Evolutionary conservation across 2,329 filamentous ascomycete species (phyloP), one percentile per base, ranked within the genome.

Genomic region (Aspergillus pseudoterreus): DNA sequence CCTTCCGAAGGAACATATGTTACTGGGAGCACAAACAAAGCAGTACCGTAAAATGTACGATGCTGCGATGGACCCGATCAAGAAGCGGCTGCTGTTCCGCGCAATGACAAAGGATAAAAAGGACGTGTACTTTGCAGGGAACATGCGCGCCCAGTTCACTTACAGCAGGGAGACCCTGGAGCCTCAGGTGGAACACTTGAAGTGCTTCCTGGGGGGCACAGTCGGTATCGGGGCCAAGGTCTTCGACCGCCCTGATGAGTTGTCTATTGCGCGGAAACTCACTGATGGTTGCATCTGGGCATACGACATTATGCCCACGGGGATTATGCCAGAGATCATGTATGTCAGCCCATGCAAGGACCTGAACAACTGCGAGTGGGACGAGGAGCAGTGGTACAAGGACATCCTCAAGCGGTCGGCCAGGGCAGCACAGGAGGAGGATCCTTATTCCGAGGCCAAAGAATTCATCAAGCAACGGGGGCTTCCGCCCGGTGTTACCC

Each of bases 251-350:
- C 65, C 75, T 1, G 71, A 75, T n/a, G 81, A 85, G 55, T 69
- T 85, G 44, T 67, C 71, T 1, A 77, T 82, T 43, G 83, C 80
- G 4, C 73, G 75, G 27, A 79, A 81, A 58, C 68, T 85, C 43
- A 78, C 80, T 1, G 78, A 85, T 48, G 80, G 79, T 2, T 85
- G 82, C 60, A 78, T 84, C 27, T 86, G 82, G 81, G 78, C 80
- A 0, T 85, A 85, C 64, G 75, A 79, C 52, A 68, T 74, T 6
- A 78, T 79, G 52, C 78, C 80, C 0, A 71, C 78, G 2, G 82
- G 82, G 2, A 78, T 86, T 51, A 85, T 85, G 82, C 81, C 82
- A 1, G 83, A 86, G 62, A 68, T 74, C 12, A 79, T 82, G 55
- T 70, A 78, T 42, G 73, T 82, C 52, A 68, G 78, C 5, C 70